phyloP scores from a whole-genome alignment of 306 rosid genomes.

The Ormosia emarginata region DNA sequence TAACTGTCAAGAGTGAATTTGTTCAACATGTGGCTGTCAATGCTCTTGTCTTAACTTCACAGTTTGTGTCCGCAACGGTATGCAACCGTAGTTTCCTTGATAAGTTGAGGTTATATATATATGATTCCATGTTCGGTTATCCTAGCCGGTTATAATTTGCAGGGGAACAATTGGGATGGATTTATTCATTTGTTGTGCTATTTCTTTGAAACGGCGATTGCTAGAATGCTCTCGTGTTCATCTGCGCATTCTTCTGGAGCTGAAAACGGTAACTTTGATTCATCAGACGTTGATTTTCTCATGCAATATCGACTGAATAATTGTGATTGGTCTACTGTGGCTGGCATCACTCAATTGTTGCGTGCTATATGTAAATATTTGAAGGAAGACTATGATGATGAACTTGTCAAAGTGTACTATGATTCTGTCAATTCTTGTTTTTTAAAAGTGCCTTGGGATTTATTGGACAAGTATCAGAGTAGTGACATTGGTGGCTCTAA shows the following conservation, averaged over 20 bases:
- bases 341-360: conserved; percentile 52
- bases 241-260: conserved; percentile 22
- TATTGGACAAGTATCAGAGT: conserved; percentile 36
- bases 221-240: conserved; percentile 20
- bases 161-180: conserved; percentile 43
- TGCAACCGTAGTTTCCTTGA: conserved; percentile 7
- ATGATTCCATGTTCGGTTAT: neutral
- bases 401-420: conserved; percentile 41
- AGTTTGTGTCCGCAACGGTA: conserved; percentile 35
- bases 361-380: conserved; percentile 57
- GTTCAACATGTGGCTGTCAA: conserved; percentile 51
- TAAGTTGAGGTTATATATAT: neutral
- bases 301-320: conserved; percentile 37
- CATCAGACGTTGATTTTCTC: conserved; percentile 23
- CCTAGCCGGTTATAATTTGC: conserved; percentile 9
- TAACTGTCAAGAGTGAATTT: conserved; percentile 38
- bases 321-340: conserved; percentile 57
- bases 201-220: conserved; percentile 45
- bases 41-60: conserved; percentile 35
- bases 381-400: conserved; percentile 45
- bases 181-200: conserved; percentile 48
- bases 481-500: conserved; percentile 12
- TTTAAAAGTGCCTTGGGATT: conserved; percentile 55
- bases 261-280: conserved; percentile 29
- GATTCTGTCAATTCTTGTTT: conserved; percentile 56